phyloP scores from a whole-genome alignment of 768 basidiomycete genomes.

The Leccinum subgranulosum region DNA sequence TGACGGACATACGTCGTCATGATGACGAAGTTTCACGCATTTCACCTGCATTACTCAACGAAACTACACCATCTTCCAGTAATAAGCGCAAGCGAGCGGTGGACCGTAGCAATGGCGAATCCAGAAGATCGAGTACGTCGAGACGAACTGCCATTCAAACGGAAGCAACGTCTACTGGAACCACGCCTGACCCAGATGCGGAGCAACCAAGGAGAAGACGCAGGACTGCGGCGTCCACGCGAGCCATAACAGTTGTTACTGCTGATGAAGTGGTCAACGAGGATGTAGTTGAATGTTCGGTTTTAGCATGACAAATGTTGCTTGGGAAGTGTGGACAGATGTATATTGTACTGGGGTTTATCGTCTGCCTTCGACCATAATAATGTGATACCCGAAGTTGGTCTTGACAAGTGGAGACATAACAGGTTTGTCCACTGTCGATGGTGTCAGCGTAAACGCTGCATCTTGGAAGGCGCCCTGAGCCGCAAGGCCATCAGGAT shows the following conservation, averaged over 20 bases:
- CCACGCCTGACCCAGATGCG: conserved; percentile 69
- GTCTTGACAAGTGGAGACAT: conserved; percentile 77
- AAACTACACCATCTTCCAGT: conserved; percentile 26
- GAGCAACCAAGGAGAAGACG: conserved; percentile 47
- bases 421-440: conserved; percentile 75
- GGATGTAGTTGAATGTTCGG: conserved; percentile 29
- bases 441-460: conserved; percentile 79
- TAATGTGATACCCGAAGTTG: conserved; percentile 82
- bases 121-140: conserved; percentile 32
- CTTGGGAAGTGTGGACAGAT: conserved; percentile 9
- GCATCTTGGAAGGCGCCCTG: conserved; percentile 80
- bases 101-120: conserved; percentile 31
- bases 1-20: conserved; percentile 78
- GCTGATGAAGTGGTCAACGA: conserved; percentile 33
- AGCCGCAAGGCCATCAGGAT: conserved; percentile 7
- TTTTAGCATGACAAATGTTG: conserved; percentile 14
- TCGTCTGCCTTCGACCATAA: conserved; percentile 86
- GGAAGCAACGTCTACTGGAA: conserved; percentile 43
- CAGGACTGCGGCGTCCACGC: conserved; percentile 32
- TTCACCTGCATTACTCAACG: conserved; percentile 20
- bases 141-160: conserved; percentile 43
- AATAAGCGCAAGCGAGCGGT: conserved; percentile 41
- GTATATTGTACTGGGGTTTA: conserved; percentile 29
- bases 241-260: conserved; percentile 27
- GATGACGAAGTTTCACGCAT: conserved; percentile 46